These are phyloP conservation scores for Aegilops sharonensis DNA, from an alignment of 176 grass and related monocot species.

Conservation along the genomic window DNA sequence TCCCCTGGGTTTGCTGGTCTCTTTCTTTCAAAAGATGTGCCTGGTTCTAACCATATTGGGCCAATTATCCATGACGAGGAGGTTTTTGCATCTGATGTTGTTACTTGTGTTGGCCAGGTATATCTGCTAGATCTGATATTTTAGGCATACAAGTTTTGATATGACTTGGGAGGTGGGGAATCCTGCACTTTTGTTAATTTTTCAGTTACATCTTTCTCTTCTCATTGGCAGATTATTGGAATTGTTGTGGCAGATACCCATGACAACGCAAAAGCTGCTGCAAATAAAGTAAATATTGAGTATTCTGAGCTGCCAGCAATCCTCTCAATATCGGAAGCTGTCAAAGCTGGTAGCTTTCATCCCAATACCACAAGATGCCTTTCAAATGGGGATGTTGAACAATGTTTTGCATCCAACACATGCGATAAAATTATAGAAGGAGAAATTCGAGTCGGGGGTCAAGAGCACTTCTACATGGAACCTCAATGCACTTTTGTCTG, in stretches of 20 bases:
- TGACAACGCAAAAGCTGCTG: conserved; percentile 86
- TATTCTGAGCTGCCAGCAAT: conserved; percentile 84
- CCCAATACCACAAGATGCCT: conserved; percentile 73
- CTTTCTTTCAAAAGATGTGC: conserved; percentile 77
- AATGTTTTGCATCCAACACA: conserved; percentile 57
- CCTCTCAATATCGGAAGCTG: conserved; percentile 83
- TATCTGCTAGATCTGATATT: conserved; percentile 36
- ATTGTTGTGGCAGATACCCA: conserved; percentile 97
- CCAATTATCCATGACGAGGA: conserved; percentile 76
- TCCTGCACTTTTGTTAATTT: neutral
- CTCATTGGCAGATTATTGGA: conserved; percentile 70
- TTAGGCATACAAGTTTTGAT: conserved; percentile 27
- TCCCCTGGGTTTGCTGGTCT: conserved; percentile 80
- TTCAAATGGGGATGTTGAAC: conserved; percentile 74
- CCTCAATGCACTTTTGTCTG: conserved; percentile 80
- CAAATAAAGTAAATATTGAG: conserved; percentile 71
- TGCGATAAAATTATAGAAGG: conserved; percentile 77
- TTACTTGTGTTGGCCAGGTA: conserved; percentile 99
- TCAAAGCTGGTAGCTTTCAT: conserved; percentile 69
- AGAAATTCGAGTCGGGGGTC: conserved; percentile 76
- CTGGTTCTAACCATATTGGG: conserved; percentile 71
- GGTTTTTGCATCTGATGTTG: conserved; percentile 80
- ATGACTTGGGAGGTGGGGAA: neutral
- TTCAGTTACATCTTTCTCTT: conserved; percentile 24
- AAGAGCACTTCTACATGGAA: conserved; percentile 99